These are phyloP conservation scores for Lichtheimia corymbifera DNA, from an alignment of 371 early-diverging fungal genomes.

Conservation along the genomic window DNA sequence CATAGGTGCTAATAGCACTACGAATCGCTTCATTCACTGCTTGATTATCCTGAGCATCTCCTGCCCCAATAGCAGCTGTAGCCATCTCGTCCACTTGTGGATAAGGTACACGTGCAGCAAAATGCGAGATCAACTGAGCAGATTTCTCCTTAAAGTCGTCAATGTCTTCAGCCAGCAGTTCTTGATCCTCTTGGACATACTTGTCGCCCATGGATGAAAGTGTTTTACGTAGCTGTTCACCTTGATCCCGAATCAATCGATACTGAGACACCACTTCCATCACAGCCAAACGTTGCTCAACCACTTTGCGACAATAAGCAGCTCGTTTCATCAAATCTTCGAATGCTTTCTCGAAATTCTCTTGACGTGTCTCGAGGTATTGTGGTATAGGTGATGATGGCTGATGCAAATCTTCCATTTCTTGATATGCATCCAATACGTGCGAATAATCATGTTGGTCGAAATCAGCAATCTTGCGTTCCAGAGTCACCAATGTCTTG, in stretches of 20 bases:
- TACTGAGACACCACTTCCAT: slow-evolving; percentile 35
- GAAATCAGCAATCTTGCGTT: slow-evolving; percentile 43
- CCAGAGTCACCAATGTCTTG: slow-evolving; percentile 30
- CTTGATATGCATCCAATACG: slow-evolving; percentile 45
- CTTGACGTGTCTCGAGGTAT: slow-evolving; percentile 44
- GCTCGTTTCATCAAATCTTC: slow-evolving; percentile 47
- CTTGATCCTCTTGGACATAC: slow-evolving; percentile 18
- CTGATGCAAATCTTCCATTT: slow-evolving; percentile 36
- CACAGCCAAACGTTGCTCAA: slow-evolving; percentile 45
- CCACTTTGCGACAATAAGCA: slow-evolving; percentile 42
- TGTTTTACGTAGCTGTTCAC: slow-evolving; percentile 33
- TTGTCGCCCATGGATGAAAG: slow-evolving; percentile 19
- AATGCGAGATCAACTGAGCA: slow-evolving; percentile 36
- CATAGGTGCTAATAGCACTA: slow-evolving; percentile 34
- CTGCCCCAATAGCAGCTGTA: slow-evolving; percentile 35
- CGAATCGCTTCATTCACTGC: slow-evolving; percentile 40
- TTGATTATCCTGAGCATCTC: slow-evolving; percentile 32
- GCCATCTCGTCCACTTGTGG: slow-evolving; percentile 38
- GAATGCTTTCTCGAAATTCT: slow-evolving; percentile 46
- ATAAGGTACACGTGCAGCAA: slow-evolving; percentile 35
- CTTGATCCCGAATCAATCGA: slow-evolving; percentile 30
- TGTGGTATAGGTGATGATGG: slow-evolving; percentile 24
- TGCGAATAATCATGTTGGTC: slow-evolving; percentile 38
- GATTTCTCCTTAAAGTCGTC: slow-evolving; percentile 40
- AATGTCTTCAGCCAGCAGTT: slow-evolving; percentile 24